phyloP scores from a whole-genome alignment of 768 basidiomycete genomes.

The Leccinellum albellum region DNA sequence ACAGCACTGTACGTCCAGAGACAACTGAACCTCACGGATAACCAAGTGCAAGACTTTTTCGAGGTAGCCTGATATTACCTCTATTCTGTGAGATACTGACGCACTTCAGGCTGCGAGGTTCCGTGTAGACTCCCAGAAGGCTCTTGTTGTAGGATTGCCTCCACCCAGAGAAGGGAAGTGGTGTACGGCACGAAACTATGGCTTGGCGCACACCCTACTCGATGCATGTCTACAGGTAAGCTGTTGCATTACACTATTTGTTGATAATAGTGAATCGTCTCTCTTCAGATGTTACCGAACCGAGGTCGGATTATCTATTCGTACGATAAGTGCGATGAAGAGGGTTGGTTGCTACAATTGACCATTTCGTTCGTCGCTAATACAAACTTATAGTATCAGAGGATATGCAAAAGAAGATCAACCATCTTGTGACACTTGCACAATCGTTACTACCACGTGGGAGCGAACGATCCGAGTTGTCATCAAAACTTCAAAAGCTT shows the following conservation, averaged over 20 bases:
- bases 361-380: not conserved
- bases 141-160: conserved; percentile 44
- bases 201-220: conserved; percentile 40
- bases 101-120: conserved; percentile 36
- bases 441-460: conserved; percentile 38
- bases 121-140: conserved; percentile 38
- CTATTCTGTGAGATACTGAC: not conserved
- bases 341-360: conserved; percentile 11
- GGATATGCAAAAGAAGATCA: conserved; percentile 36
- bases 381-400: conserved; percentile 23
- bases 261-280: not conserved
- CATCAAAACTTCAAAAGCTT: conserved; percentile 31
- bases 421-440: conserved; percentile 40
- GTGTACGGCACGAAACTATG: conserved; percentile 40
- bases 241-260: not conserved
- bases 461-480: conserved; percentile 28
- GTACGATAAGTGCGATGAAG: conserved; percentile 17
- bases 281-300: conserved; percentile 41
- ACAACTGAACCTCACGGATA: conserved; percentile 38
- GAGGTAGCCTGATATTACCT: conserved; percentile 29
- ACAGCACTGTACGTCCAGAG: conserved; percentile 42
- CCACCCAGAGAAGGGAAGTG: conserved; percentile 34
- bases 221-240: conserved; percentile 36
- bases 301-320: conserved; percentile 31
- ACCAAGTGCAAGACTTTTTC: conserved; percentile 43